Evolutionary conservation across 192 early-diverging fungal genomes (phyloP).

Genomic region (Neocallimastix lanati): DNA sequence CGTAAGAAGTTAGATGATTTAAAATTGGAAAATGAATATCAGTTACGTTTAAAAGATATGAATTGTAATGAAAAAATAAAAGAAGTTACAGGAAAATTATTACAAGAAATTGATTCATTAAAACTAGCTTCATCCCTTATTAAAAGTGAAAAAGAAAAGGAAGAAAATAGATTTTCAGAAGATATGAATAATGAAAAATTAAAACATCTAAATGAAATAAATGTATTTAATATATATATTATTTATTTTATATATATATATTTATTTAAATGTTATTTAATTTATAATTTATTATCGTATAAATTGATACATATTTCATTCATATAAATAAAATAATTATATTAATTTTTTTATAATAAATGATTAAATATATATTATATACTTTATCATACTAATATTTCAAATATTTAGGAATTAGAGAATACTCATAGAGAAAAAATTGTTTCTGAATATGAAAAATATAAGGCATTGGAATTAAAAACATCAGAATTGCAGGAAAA

Average conservation of each 20-base stretch:
- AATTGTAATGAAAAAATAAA: conserved; percentile 51
- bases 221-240: conserved; percentile 5
- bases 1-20: conserved; percentile 41
- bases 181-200: conserved; percentile 36
- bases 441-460: conserved; percentile 43
- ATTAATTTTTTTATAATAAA: no score
- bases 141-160: conserved; percentile 42
- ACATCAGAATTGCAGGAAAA: conserved; percentile 25
- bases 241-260: no score
- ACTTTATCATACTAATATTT: no score
- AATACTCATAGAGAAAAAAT: conserved; percentile 28
- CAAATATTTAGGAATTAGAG: conserved; percentile 17
- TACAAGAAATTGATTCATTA: conserved; percentile 41
- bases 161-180: conserved; percentile 35
- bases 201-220: conserved; percentile 25
- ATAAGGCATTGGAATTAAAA: conserved; percentile 27
- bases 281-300: no score
- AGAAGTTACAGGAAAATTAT: conserved; percentile 40
- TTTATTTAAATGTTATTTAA: no score
- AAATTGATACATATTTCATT: no score
- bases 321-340: no score
- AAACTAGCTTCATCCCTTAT: conserved; percentile 35
- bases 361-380: no score
- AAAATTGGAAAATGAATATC: conserved; percentile 51
- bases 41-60: conserved; percentile 44